Evolutionary conservation across 169 alveolate genomes (phyloP).

Genomic region (Plasmodium coatneyi): DNA sequence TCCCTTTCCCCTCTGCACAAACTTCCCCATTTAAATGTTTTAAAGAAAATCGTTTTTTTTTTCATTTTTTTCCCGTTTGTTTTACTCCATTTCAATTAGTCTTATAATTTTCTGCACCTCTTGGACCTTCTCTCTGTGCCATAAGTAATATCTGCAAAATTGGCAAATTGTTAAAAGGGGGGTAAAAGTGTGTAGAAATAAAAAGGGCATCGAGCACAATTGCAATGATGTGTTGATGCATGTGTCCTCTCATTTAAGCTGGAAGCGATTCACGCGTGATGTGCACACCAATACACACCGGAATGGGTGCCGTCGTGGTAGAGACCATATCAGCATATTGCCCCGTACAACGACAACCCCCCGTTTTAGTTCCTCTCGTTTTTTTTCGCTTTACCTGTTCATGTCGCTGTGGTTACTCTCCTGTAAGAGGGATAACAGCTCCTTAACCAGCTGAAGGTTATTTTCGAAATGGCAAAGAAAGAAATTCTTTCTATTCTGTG

Average conservation of each 20-base stretch:
- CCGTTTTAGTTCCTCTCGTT: not conserved
- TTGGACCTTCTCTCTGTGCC: slow-evolving; percentile 68
- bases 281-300: not conserved
- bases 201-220: not conserved
- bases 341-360: not conserved
- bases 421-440: slow-evolving; percentile 17
- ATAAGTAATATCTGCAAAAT: slow-evolving; percentile 46
- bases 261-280: not conserved
- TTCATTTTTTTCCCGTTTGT: not conserved
- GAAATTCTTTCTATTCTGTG: slow-evolving; percentile 12
- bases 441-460: slow-evolving; percentile 46
- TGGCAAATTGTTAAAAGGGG: not conserved
- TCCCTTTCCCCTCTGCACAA: not conserved
- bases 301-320: not conserved
- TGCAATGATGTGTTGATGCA: not conserved
- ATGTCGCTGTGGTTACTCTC: slow-evolving; percentile 57
- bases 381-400: slow-evolving; percentile 29
- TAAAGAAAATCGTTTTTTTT: not conserved
- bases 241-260: not conserved
- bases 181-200: not conserved
- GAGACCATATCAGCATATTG: not conserved
- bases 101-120: slow-evolving; percentile 51
- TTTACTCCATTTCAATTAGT: slow-evolving; percentile 25
- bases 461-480: slow-evolving; percentile 14
- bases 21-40: slow-evolving; percentile 8